Conservation (phyloP, 108 stramenopile species). For the Cyclotella baltica region DNA sequence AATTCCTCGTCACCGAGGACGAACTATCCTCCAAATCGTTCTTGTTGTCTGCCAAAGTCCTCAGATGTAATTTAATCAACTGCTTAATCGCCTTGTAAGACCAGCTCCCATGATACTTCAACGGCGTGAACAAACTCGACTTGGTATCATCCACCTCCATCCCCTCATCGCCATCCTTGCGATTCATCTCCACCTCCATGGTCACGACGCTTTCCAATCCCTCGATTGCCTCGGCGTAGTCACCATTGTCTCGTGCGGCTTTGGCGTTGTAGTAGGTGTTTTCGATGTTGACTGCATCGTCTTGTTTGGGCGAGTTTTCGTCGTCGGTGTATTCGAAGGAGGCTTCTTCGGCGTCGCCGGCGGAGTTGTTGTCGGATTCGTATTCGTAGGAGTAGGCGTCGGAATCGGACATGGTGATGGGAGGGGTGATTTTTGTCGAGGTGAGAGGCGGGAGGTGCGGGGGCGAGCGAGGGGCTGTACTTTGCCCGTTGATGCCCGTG, state of each 20-base stretch:
- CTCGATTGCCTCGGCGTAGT: conserved; percentile 62
- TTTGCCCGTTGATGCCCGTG: too few species aligned
- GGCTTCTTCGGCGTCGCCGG: conserved; percentile 56
- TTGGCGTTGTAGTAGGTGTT: conserved; percentile 95
- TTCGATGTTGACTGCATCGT: conserved; percentile 81
- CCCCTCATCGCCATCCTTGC: conserved; percentile 15
- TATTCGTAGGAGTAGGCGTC: conserved; percentile 63
- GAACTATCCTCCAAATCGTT: conserved; percentile 31
- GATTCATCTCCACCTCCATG: conserved; percentile 52
- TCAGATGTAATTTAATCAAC: conserved; percentile 84
- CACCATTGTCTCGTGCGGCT: conserved; percentile 68
- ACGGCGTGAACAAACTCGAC: conserved; percentile 8
- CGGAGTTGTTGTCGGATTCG: conserved; percentile 33
- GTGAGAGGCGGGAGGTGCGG: background rate
- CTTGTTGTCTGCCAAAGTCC: conserved; percentile 20
- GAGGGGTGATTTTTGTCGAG: background rate
- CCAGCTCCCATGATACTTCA: conserved; percentile 78
- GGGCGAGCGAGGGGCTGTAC: background rate
- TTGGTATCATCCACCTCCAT: conserved; percentile 15
- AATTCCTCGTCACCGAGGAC: conserved; percentile 58
- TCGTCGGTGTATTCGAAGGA: conserved; percentile 92
- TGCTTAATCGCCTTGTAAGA: conserved; percentile 93
- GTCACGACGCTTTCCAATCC: conserved; percentile 82
- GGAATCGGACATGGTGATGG: conserved; percentile 47
- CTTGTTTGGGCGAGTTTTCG: conserved; percentile 72